Percentiles rank a stretch among this genome's conserved stretches.
These are phyloP conservation scores for Entomortierella chlamydospora DNA, from an alignment of 192 early-diverging fungal genomes.

Conservation along the genomic window DNA sequence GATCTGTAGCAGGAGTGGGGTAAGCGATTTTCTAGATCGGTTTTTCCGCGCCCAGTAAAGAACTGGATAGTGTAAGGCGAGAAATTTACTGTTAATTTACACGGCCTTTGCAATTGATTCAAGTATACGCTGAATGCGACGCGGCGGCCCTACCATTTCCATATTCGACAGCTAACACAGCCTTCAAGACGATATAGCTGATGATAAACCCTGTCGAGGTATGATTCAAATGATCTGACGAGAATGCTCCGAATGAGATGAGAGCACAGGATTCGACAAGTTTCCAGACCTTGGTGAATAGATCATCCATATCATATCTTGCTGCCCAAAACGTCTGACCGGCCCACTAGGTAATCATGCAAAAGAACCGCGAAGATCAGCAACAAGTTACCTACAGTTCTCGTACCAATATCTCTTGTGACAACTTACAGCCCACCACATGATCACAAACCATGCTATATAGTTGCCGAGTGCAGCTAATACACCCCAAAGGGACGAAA, in stretches of 20 bases:
- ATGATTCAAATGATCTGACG: constrained; percentile 50
- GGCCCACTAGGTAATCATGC: constrained; percentile 49
- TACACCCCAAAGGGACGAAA: neutral
- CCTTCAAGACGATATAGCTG: constrained; percentile 59
- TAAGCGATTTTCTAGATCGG: constrained; percentile 45
- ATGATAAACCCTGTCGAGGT: constrained; percentile 56
- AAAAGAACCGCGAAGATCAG: neutral
- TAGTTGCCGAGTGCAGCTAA: constrained; percentile 54
- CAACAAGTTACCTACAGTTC: neutral
- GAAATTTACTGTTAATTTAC: neutral
- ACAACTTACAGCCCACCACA: constrained; percentile 59
- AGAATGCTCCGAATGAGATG: constrained; percentile 57
- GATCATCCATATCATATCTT: constrained; percentile 30
- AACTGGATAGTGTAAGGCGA: constrained; percentile 15
- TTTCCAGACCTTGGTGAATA: constrained; percentile 35
- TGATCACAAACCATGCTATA: constrained; percentile 62
- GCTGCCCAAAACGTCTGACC: constrained; percentile 50
- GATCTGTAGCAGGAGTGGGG: constrained; percentile 53
- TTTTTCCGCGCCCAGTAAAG: constrained; percentile 34
- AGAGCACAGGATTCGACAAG: constrained; percentile 28
- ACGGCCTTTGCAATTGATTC: too few species aligned
- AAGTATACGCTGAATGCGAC: neutral
- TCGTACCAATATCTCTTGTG: too few species aligned
- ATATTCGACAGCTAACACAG: constrained; percentile 58
- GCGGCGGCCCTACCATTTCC: constrained; percentile 44